These are phyloP conservation scores for Wickerhamomyces strasburgensis DNA, from an alignment of 805 yeast species.

Conservation along the genomic window DNA sequence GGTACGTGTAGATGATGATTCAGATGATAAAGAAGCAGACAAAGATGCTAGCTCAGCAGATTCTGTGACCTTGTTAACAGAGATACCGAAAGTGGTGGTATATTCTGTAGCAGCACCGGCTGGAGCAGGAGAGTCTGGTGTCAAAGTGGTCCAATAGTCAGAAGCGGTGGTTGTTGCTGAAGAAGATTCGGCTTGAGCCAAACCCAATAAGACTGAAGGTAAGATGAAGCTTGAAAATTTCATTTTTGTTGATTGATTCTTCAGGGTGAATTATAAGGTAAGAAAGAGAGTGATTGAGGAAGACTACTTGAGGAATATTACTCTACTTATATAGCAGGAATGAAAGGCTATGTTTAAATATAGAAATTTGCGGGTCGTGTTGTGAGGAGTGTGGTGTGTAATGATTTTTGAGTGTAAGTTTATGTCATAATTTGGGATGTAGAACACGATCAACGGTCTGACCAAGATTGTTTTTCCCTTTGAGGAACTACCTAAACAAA, in stretches of 20 bases:
- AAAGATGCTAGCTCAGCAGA: background rate
- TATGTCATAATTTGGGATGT: background rate
- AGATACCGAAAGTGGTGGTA: conserved; percentile 36
- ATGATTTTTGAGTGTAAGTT: background rate
- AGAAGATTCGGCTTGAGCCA: conserved; percentile 53
- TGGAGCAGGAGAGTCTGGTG: conserved; percentile 32
- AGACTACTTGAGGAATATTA: background rate
- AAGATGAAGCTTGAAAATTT: background rate
- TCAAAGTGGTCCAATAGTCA: conserved; percentile 40
- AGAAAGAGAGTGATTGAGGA: background rate
- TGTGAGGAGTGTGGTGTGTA: background rate
- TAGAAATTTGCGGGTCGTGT: background rate
- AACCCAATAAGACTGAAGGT: conserved; percentile 38
- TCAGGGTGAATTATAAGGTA: background rate
- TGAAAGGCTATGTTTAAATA: background rate
- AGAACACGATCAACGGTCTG: background rate
- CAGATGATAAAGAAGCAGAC: conserved; percentile 33
- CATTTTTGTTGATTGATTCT: too few species aligned
- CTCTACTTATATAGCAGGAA: background rate
- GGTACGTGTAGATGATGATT: conserved; percentile 32
- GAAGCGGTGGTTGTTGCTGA: too few species aligned
- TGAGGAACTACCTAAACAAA: background rate
- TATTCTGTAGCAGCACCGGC: conserved; percentile 31
- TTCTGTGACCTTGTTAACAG: conserved; percentile 19
- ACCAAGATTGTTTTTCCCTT: background rate